Base-by-base conservation (phyloP, 495 filamentous ascomycete species). In the Tetracladium setigerum region DNA sequence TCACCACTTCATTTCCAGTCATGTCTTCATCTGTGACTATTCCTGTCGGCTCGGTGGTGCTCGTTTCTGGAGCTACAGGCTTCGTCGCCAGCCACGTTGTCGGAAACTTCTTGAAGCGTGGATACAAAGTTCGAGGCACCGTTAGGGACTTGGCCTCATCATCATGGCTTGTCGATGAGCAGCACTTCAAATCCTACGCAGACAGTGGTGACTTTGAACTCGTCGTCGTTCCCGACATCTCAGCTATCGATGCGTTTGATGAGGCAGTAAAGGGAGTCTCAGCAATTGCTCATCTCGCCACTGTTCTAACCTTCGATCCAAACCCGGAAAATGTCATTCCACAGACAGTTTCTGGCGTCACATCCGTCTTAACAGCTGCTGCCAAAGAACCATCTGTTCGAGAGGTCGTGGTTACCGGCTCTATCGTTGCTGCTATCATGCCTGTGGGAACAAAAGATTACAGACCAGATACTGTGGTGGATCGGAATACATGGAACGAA, bases 11-110 rank as follows among this genome's bases (percentile, higher is more conserved):
- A n/a, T n/a, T n/a, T n/a, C n/a, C n/a, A n/a, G n/a, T n/a, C n/a
- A n/a, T n/a, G 61, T 66, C 50, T 38, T 67, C 49, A 46, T 52
- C 13, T 72, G 77, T 62, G 52, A 69, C 4, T n/a, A n/a, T n/a
- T n/a, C n/a, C n/a, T n/a, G n/a, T n/a, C n/a, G 42, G 37, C 13
- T 48, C 54, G 42, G 66, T 56, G 14, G 53, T 71, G 50, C 62
- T 80, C n/a, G 67, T 83, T 30, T 80, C 76, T 4, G 76, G 76
- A n/a, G 67, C 61, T 17, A 81, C 71, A 49, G 77, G 78, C 43
- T 75, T 67, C 49, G 73, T 81, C 44, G 77, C 58, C 15, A 72
- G 67, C 24, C 71, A 81, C 45, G 56, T 73, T 15, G 65, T 64
- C 38, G 62, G 77, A 54, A 52, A 71, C 19, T 57, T 79, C 12